A percentile compares a stretch with the other conserved stretches of the same genome.
phyloP scores from a whole-genome alignment of 2,329 filamentous ascomycete genomes.

The Hysterium pulicare region DNA sequence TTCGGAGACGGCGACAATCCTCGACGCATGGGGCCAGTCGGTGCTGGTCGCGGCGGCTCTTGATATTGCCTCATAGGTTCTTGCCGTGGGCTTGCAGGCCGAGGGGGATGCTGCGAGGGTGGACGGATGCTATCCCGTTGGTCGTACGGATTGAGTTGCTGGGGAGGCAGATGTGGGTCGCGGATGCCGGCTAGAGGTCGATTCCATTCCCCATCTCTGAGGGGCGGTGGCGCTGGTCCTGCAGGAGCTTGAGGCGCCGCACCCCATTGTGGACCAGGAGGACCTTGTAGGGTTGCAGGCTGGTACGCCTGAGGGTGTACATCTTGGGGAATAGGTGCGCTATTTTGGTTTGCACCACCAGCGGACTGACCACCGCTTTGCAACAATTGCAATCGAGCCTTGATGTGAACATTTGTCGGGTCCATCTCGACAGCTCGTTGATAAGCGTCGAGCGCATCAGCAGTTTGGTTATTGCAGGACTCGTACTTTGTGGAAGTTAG shows the following conservation, averaged over 20 bases:
- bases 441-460: slow-evolving; percentile 93
- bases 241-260: slow-evolving; percentile 64
- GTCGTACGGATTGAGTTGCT: slow-evolving; percentile 79
- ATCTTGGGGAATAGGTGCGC: slow-evolving; percentile 86
- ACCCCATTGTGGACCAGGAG: slow-evolving; percentile 86
- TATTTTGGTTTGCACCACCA: slow-evolving; percentile 67
- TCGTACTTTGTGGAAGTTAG: slow-evolving; percentile 66
- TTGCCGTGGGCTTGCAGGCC: slow-evolving; percentile 73
- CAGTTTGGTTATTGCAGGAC: slow-evolving; percentile 98
- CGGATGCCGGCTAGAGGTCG: slow-evolving; percentile 71
- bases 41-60: slow-evolving; percentile 57
- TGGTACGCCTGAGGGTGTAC: slow-evolving; percentile 95
- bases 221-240: slow-evolving; percentile 59
- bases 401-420: slow-evolving; percentile 90
- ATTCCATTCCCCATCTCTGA: slow-evolving; percentile 55
- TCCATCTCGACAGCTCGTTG: slow-evolving; percentile 92
- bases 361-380: slow-evolving; percentile 71
- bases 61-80: slow-evolving; percentile 68
- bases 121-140: slow-evolving; percentile 69
- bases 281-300: slow-evolving; percentile 73
- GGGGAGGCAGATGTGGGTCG: slow-evolving; percentile 59
- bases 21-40: slow-evolving; percentile 45
- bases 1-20: slow-evolving; percentile 59
- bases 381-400: slow-evolving; percentile 84
- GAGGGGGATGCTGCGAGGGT: slow-evolving; percentile 61